A percentile compares a stretch with the other conserved stretches of the same genome.
These are phyloP conservation scores for Fusarium sp. DNA, from an alignment of 2,329 filamentous ascomycete species.

Conservation along the genomic window DNA sequence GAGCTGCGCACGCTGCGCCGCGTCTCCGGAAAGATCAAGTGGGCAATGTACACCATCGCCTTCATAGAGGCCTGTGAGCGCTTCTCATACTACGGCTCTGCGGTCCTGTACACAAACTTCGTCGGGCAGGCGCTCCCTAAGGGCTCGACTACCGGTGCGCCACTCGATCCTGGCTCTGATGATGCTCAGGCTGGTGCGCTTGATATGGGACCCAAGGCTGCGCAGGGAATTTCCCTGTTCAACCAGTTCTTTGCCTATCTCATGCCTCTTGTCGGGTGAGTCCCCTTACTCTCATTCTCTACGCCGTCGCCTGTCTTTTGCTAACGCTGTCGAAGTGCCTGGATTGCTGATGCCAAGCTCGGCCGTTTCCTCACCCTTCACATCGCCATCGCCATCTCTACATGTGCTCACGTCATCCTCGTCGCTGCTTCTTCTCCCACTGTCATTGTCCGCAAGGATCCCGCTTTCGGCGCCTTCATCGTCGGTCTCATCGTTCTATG, in stretches of 20 bases:
- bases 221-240: conserved; percentile 58
- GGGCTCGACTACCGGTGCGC: conserved; percentile 64
- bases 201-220: conserved; percentile 66
- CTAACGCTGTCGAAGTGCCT: conserved; percentile 51
- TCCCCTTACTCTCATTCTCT: not conserved
- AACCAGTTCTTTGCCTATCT: conserved; percentile 71
- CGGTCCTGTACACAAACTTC: conserved; percentile 74
- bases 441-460: conserved; percentile 66
- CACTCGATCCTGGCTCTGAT: no score
- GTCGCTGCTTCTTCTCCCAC: conserved; percentile 70
- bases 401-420: conserved; percentile 72
- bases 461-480: conserved; percentile 72
- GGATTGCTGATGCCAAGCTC: conserved; percentile 73
- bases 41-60: conserved; percentile 73
- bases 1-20: conserved; percentile 69
- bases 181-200: conserved; percentile 59
- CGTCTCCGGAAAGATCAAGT: conserved; percentile 71
- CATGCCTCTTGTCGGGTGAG: conserved; percentile 65
- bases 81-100: conserved; percentile 80
- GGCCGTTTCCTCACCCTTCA: conserved; percentile 80
- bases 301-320: not conserved
- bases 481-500: conserved; percentile 66
- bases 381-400: conserved; percentile 71
- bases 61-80: conserved; percentile 80
- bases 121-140: conserved; percentile 64